Percentiles rank a stretch among this genome's conserved stretches.
Conservation (phyloP, 495 filamentous ascomycete genomes). For the Schizothecium vesticola region DNA sequence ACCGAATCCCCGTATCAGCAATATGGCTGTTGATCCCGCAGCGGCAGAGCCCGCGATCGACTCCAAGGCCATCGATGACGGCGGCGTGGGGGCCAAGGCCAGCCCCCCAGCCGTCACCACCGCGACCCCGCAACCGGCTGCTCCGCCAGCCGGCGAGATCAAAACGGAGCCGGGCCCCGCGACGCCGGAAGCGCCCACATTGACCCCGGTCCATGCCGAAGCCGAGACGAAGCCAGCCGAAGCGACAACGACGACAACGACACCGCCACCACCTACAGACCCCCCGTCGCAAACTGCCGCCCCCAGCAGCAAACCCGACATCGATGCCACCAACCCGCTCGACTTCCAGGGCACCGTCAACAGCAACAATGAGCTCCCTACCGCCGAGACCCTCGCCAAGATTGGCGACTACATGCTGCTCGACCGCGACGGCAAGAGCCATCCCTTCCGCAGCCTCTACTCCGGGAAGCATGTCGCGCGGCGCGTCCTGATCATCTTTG, state of each 20-base stretch:
- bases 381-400: conserved; percentile 40
- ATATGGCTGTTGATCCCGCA: neutral
- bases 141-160: neutral
- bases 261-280: neutral
- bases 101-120: neutral
- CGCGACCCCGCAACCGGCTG: neutral
- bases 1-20: neutral
- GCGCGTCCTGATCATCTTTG: conserved; percentile 69
- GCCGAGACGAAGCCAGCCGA: neutral
- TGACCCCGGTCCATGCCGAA: neutral
- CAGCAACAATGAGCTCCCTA: conserved; percentile 50
- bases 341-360: conserved; percentile 45
- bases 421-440: conserved; percentile 55
- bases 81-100: neutral
- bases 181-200: neutral
- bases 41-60: neutral
- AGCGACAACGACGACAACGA: neutral
- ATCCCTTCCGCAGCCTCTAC: conserved; percentile 66
- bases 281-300: neutral
- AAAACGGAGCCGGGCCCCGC: neutral
- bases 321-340: conserved; percentile 22
- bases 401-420: conserved; percentile 56
- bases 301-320: neutral
- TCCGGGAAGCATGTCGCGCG: conserved; percentile 46
- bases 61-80: neutral